Conservation (phyloP, 768 basidiomycete species). For the Pholiota molesta region DNA sequence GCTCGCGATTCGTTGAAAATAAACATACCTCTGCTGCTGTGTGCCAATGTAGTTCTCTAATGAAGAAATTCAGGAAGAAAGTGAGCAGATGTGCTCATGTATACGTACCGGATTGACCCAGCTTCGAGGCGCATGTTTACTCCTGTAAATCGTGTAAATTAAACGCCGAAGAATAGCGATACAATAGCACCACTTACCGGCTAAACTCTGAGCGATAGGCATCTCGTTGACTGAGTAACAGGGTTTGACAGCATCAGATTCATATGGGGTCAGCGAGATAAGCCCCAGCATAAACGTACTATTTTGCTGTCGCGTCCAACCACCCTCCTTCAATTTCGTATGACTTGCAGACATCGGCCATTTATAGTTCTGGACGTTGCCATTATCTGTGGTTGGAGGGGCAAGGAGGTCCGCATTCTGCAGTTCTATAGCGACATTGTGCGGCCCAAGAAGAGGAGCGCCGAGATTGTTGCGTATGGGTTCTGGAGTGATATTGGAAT, state of each 20-base stretch:
- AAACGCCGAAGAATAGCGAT: background rate
- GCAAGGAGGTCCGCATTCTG: slow-evolving; percentile 61
- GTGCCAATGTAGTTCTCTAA: slow-evolving; percentile 61
- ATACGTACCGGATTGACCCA: slow-evolving; percentile 49
- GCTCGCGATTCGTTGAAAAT: background rate
- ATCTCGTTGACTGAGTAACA: slow-evolving; percentile 40
- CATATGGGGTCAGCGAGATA: no score
- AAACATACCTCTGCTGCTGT: slow-evolving; percentile 43
- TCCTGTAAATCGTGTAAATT: slow-evolving; percentile 27
- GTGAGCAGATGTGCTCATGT: background rate
- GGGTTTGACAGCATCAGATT: background rate
- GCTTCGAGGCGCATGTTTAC: slow-evolving; percentile 61
- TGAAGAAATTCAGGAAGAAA: slow-evolving; percentile 3
- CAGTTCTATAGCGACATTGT: slow-evolving; percentile 55
- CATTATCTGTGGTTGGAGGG: slow-evolving; percentile 65
- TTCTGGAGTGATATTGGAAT: slow-evolving; percentile 31
- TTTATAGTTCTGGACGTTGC: slow-evolving; percentile 55
- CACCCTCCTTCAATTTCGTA: slow-evolving; percentile 61
- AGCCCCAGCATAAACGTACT: slow-evolving; percentile 30
- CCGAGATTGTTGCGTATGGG: slow-evolving; percentile 51
- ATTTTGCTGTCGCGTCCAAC: slow-evolving; percentile 69
- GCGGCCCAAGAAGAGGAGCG: slow-evolving; percentile 53
- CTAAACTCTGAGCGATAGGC: slow-evolving; percentile 48
- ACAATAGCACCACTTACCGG: slow-evolving; percentile 26
- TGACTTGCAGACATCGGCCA: slow-evolving; percentile 69